Conservation (phyloP, 805 yeast species). For the Saccharomyces cerevisiae region DNA sequence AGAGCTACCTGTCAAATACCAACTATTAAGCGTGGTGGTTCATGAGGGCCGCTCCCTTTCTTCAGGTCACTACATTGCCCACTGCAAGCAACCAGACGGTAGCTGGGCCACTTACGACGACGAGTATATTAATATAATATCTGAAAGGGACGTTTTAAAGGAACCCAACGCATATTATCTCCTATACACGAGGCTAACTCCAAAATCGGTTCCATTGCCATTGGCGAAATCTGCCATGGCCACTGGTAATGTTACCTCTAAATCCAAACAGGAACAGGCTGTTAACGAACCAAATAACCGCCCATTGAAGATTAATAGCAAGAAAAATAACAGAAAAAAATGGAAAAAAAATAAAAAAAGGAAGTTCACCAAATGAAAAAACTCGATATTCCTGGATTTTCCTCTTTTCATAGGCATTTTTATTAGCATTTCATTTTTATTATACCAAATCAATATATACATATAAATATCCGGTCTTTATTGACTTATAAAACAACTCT, state of each 20-base stretch:
- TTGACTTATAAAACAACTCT: neutral
- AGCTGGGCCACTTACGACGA: conserved; percentile 93
- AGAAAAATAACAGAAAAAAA: conserved; percentile 10
- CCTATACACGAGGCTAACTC: conserved; percentile 70
- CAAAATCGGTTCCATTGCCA: conserved; percentile 33
- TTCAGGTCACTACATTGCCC: conserved; percentile 88
- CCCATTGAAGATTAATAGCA: conserved; percentile 2
- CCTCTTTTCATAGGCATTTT: neutral
- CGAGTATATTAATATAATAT: conserved; percentile 68
- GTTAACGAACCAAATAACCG: neutral
- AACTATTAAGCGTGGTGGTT: conserved; percentile 73
- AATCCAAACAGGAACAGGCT: neutral
- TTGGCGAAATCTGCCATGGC: conserved; percentile 4
- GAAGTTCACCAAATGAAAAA: conserved; percentile 17
- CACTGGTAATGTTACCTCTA: neutral
- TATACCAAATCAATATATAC: neutral
- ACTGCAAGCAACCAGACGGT: conserved; percentile 86
- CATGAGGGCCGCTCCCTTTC: conserved; percentile 92
- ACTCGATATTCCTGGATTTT: neutral
- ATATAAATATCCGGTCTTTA: neutral
- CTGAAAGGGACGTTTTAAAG: conserved; percentile 63
- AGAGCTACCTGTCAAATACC: conserved; percentile 48
- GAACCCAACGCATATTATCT: conserved; percentile 89
- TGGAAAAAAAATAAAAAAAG: conserved; percentile 27
- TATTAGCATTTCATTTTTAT: neutral